Conservation (phyloP, 345 rosid species). For the Lepidium africanum region DNA sequence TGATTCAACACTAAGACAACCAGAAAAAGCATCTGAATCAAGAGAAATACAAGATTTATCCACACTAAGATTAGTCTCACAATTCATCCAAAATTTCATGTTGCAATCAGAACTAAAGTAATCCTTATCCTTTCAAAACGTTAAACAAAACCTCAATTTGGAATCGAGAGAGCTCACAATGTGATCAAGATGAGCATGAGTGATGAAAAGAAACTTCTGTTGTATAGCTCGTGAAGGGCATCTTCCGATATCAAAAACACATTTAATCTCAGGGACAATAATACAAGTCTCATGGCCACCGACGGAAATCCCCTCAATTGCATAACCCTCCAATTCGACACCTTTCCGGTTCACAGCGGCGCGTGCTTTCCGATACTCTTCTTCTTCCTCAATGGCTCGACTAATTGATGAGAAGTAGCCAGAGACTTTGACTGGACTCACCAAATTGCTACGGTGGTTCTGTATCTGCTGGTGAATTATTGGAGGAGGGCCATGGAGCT, state of each 20-base stretch:
- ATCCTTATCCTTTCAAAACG: neutral
- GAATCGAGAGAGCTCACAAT: conserved; percentile 40
- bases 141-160: neutral
- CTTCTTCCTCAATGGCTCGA: conserved; percentile 76
- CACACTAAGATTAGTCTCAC: neutral
- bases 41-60: neutral
- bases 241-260: conserved; percentile 88
- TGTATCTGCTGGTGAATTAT: conserved; percentile 13
- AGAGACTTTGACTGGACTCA: conserved; percentile 34
- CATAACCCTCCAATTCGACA: conserved; percentile 68
- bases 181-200: conserved; percentile 96
- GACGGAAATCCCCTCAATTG: conserved; percentile 71
- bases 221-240: conserved; percentile 86
- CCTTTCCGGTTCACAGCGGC: conserved; percentile 68
- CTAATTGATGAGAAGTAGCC: conserved; percentile 58
- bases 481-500: conserved; percentile 1
- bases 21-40: neutral
- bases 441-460: conserved; percentile 8
- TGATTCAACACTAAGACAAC: neutral
- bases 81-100: neutral
- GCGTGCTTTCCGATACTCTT: conserved; percentile 83
- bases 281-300: conserved; percentile 91
- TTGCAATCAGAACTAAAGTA: neutral
- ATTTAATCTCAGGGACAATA: conserved; percentile 83
- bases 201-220: conserved; percentile 84